phyloP scores from a whole-genome alignment of 2,329 filamentous ascomycete genomes.

The Monosporascus sp. region DNA sequence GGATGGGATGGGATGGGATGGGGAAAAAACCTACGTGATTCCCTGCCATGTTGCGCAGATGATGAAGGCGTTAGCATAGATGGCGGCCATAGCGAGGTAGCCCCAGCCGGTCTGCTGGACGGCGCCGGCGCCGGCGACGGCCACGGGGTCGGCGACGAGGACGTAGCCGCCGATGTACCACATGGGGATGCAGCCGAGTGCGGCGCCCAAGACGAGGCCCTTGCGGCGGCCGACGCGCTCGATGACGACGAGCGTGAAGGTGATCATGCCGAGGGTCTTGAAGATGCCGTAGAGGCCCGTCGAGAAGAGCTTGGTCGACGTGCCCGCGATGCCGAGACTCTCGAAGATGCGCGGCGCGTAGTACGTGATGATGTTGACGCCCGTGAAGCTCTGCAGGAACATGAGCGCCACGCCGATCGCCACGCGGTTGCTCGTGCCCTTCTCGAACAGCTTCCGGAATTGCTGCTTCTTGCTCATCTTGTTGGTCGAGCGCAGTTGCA shows the following conservation, averaged over 20 bases:
- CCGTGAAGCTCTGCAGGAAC: slow-evolving; percentile 43
- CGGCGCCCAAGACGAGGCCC: slow-evolving; percentile 39
- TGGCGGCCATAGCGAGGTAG: slow-evolving; percentile 44
- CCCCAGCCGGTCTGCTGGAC: slow-evolving; percentile 36
- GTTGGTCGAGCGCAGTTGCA: slow-evolving; percentile 28
- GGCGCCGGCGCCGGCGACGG: slow-evolving; percentile 38
- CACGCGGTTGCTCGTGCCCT: slow-evolving; percentile 37
- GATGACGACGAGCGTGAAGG: slow-evolving; percentile 39
- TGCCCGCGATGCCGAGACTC: slow-evolving; percentile 31
- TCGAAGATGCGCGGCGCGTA: slow-evolving; percentile 38
- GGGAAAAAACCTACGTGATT: slow-evolving; percentile 20
- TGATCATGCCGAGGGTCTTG: slow-evolving; percentile 31
- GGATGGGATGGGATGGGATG: too few relatives aligned
- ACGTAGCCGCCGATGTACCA: slow-evolving; percentile 38
- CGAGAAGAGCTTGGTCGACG: slow-evolving; percentile 28
- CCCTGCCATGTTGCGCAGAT: slow-evolving; percentile 37
- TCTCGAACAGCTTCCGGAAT: slow-evolving; percentile 30
- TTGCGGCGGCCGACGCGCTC: slow-evolving; percentile 43
- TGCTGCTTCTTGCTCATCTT: slow-evolving; percentile 23
- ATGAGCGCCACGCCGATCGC: slow-evolving; percentile 49
- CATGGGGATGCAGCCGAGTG: slow-evolving; percentile 34
- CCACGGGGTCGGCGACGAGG: slow-evolving; percentile 26
- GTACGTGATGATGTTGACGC: slow-evolving; percentile 58
- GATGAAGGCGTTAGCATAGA: slow-evolving; percentile 33
- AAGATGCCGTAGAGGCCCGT: slow-evolving; percentile 37